phyloP scores from a whole-genome alignment of 768 basidiomycete genomes.

The Piloderma croceum region DNA sequence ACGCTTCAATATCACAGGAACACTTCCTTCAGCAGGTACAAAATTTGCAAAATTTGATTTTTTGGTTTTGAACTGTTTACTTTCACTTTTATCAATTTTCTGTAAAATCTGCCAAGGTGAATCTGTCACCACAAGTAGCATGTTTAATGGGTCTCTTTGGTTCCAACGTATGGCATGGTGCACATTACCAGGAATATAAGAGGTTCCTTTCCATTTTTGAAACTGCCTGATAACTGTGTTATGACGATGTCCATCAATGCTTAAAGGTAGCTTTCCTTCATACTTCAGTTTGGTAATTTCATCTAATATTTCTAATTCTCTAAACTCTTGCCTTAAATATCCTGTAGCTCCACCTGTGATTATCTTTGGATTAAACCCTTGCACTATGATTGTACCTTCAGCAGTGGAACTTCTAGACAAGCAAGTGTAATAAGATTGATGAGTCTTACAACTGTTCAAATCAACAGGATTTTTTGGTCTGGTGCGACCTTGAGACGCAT shows the following conservation, averaged over 20 bases:
- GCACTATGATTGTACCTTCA: constrained; percentile 11
- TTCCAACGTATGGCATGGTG: constrained; percentile 6
- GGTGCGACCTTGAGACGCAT: constrained; percentile 30
- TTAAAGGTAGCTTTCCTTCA: constrained; percentile 2
- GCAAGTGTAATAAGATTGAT: constrained; percentile 28
- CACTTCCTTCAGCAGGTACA: too few species aligned
- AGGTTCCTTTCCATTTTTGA: constrained; percentile 2
- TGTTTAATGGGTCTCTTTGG: too few species aligned
- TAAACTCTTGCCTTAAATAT: too few species aligned
- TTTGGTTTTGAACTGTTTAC: too few species aligned
- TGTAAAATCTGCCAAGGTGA: too few species aligned
- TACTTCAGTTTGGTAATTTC: constrained; percentile 14
- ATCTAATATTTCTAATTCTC: constrained; percentile 21
- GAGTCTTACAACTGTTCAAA: constrained; percentile 16
- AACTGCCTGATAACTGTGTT: too few species aligned
- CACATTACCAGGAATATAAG: constrained; percentile 3
- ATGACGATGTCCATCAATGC: constrained; percentile 2
- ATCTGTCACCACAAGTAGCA: too few species aligned
- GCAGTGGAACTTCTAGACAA: constrained; percentile 25
- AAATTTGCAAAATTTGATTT: too few species aligned
- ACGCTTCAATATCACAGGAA: too few species aligned
- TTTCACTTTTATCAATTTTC: too few species aligned
- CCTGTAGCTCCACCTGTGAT: constrained; percentile 10
- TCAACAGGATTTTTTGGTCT: constrained; percentile 24
- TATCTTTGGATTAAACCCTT: constrained; percentile 4